Evolutionary conservation across 306 rosid species (phyloP).

Genomic region (Vachellia pachyceras): DNA sequence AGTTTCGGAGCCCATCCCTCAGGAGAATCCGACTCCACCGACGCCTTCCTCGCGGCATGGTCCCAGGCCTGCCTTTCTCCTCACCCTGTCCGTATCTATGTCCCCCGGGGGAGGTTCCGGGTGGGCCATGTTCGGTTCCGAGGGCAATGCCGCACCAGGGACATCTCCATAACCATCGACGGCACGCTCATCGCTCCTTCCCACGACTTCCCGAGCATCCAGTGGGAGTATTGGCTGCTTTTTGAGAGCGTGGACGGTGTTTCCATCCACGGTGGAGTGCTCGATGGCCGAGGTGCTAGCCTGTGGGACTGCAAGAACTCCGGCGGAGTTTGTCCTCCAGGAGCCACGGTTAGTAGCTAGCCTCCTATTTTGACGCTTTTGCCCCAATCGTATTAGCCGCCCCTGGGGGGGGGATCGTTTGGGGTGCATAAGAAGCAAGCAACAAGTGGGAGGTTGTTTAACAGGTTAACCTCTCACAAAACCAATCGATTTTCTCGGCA

Average conservation of each 20-base stretch:
- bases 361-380: background rate
- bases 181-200: conserved; percentile 59
- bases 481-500: background rate
- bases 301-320: conserved; percentile 63
- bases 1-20: conserved; percentile 54
- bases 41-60: conserved; percentile 54
- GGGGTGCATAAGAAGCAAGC: too few relatives aligned
- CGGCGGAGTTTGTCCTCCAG: conserved; percentile 44
- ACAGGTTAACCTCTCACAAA: background rate
- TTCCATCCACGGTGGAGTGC: conserved; percentile 55
- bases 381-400: background rate
- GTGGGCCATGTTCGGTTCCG: conserved; percentile 22
- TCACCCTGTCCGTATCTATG: conserved; percentile 22
- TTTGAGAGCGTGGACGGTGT: conserved; percentile 47
- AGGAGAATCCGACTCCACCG: conserved; percentile 48
- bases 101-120: conserved; percentile 55
- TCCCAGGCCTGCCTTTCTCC: conserved; percentile 43
- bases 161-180: conserved; percentile 45
- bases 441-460: too few relatives aligned
- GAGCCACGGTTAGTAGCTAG: conserved; percentile 58
- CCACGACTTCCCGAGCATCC: conserved; percentile 30
- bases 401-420: background rate
- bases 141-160: conserved; percentile 43
- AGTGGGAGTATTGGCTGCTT: conserved; percentile 42
- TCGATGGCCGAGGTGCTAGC: conserved; percentile 56